A percentile compares a stretch with the other conserved stretches of the same genome.
phyloP scores from a whole-genome alignment of 306 rosid genomes.

The Cucumis cinereus region DNA sequence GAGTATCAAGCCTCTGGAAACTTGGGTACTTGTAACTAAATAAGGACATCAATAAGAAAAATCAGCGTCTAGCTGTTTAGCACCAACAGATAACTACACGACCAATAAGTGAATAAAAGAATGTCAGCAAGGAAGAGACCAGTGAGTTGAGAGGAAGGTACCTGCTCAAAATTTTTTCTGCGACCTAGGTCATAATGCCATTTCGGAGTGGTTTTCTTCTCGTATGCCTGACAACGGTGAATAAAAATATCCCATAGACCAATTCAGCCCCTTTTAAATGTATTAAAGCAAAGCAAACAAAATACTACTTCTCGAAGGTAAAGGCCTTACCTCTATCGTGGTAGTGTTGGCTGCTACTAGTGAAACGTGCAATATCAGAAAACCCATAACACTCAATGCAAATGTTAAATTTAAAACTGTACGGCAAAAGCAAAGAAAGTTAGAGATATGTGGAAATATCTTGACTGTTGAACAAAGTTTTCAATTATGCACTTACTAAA shows the following conservation, averaged over 20 bases:
- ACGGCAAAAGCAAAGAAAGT: slow-evolving; percentile 4
- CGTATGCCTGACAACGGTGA: slow-evolving; percentile 42
- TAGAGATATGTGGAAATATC: not conserved
- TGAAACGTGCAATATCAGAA: slow-evolving; percentile 51
- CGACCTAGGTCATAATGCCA: slow-evolving; percentile 66
- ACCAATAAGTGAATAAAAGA: not conserved
- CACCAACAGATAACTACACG: not conserved
- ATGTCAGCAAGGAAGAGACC: not conserved
- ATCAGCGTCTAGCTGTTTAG: not conserved
- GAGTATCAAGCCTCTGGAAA: not conserved
- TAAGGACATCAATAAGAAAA: not conserved
- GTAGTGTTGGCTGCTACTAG: slow-evolving; percentile 54
- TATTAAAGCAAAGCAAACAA: not conserved
- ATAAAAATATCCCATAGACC: not conserved
- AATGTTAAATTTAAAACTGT: slow-evolving; percentile 65
- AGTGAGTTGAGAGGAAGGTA: slow-evolving; percentile 12
- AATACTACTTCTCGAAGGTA: slow-evolving; percentile 2
- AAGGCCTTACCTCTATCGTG: slow-evolving; percentile 47
- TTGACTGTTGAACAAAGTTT: not conserved
- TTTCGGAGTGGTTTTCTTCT: slow-evolving; percentile 30
- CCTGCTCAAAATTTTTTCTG: slow-evolving; percentile 57
- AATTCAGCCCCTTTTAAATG: slow-evolving; percentile 6
- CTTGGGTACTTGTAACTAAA: not conserved
- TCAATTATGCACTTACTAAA: slow-evolving; percentile 38
- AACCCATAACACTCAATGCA: slow-evolving; percentile 50